These are phyloP conservation scores for Xylariaceae sp. DNA, from an alignment of 2,329 filamentous ascomycete genomes.

Conservation along the genomic window DNA sequence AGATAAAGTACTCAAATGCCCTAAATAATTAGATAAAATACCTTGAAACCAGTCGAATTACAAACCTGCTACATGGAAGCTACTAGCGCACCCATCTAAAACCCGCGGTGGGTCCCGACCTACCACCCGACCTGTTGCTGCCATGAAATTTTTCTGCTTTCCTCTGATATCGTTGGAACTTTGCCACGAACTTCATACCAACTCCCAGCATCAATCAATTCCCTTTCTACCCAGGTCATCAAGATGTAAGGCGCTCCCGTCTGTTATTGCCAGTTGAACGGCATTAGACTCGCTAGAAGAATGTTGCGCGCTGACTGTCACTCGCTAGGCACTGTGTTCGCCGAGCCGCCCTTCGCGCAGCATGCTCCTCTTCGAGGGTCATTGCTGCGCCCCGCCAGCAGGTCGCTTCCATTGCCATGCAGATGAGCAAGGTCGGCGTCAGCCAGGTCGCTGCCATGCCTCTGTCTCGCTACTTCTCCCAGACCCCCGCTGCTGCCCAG, in stretches of 20 bases:
- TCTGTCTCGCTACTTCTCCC: conserved; percentile 30
- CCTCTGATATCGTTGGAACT: background rate
- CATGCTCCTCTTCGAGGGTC: conserved; percentile 27
- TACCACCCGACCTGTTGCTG: background rate
- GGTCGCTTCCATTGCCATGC: conserved; percentile 27
- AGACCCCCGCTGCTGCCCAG: conserved; percentile 24
- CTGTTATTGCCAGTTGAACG: background rate
- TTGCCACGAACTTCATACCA: background rate
- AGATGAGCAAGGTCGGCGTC: conserved; percentile 25
- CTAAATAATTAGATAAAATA: too few relatives aligned
- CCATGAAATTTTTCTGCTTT: background rate
- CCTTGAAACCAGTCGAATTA: too few relatives aligned
- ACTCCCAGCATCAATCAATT: background rate
- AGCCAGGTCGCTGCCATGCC: conserved; percentile 21
- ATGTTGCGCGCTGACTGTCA: conserved; percentile 13
- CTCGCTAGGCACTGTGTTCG: conserved; percentile 31
- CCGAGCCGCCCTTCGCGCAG: conserved; percentile 31
- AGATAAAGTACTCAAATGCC: too few relatives aligned
- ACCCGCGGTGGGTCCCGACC: background rate
- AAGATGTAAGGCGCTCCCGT: conserved; percentile 22
- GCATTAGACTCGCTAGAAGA: background rate
- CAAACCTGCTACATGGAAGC: background rate
- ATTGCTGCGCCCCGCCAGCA: conserved; percentile 29
- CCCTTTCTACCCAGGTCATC: background rate
- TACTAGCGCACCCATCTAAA: background rate